These are phyloP conservation scores for Acer negundo DNA, from an alignment of 345 rosid genomes.

Conservation along the genomic window DNA sequence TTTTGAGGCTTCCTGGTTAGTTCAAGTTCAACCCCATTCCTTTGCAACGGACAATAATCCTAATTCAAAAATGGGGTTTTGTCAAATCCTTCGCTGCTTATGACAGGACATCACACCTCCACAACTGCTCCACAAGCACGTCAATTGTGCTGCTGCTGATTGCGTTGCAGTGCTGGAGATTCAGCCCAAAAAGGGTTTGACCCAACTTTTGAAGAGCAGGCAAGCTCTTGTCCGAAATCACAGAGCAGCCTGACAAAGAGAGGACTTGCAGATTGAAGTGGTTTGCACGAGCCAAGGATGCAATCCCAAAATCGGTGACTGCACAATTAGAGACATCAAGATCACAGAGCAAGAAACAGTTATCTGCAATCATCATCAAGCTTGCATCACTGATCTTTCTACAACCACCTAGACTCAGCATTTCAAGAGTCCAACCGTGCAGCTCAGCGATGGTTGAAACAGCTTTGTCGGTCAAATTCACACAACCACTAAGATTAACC, in stretches of 20 bases:
- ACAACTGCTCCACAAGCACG: conserved; percentile 62
- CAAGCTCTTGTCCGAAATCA: conserved; percentile 68
- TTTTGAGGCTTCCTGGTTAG: conserved; percentile 17
- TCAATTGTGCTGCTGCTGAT: conserved; percentile 54
- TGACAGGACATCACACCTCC: conserved; percentile 85
- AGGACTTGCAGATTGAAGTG: conserved; percentile 72
- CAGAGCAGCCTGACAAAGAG: conserved; percentile 67
- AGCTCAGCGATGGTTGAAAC: conserved; percentile 54
- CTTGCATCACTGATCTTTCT: conserved; percentile 62
- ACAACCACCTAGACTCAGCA: conserved; percentile 77
- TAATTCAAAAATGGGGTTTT: neutral
- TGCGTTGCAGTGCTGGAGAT: conserved; percentile 76
- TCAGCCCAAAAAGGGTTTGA: conserved; percentile 68
- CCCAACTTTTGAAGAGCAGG: conserved; percentile 57
- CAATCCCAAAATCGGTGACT: conserved; percentile 64
- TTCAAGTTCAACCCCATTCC: conserved; percentile 17
- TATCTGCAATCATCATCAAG: conserved; percentile 62
- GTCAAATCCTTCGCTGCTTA: conserved; percentile 30
- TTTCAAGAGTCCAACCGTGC: conserved; percentile 75
- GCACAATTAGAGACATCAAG: conserved; percentile 75
- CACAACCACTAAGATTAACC: conserved; percentile 75
- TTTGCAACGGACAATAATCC: conserved; percentile 17
- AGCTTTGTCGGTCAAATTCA: conserved; percentile 65
- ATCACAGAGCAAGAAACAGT: conserved; percentile 73
- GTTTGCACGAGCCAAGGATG: conserved; percentile 51